Base-by-base conservation (phyloP, 495 filamentous ascomycete species). In the Penicillium taxi region DNA sequence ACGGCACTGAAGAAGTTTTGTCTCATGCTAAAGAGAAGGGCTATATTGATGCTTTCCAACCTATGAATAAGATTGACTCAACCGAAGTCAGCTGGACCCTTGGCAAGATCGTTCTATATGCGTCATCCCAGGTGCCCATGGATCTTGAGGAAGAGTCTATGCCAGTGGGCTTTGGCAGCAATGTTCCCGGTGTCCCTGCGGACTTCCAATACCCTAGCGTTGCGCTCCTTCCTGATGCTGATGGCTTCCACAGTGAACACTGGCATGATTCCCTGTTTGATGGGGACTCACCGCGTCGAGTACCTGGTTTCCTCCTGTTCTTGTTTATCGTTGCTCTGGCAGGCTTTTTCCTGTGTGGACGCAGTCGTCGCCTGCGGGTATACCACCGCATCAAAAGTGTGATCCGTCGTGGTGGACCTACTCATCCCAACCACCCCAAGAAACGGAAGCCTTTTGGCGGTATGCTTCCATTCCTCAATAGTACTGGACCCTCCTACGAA, bases 11-110 rank as follows among this genome's bases (percentile, higher is more conserved):
- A 37, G 78, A 77, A 46, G 63, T 86, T 0, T 54, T 85, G 5
- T 70, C 80, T 25, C 69, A 76, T 34, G 83, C 78, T 9, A 81
- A 86, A 44, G 67, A 80, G 23, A 86, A 84, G 55, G 88, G 86
- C 2, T 94, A 84, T 48, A 57, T 91, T 2, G 81, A 89, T 45
- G 75, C 93, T 0, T 99, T 99, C 63, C 84, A 94, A 57, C 78
- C 91, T 1, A 84, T 96, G 16, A 78, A 96, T 59, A 94, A 94
- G 64, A 89, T 99, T 43, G 75, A 85, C 44, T 82, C 76, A 25
- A 82, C 85, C 9, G 91, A 99, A 64, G 84, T 99, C n/a, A 93
- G 85, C 63, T 99, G 91, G 91, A 96, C 91, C 0, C 66, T 99
- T 0, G 91, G 91, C 2, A 94, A 95, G 60, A 96, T 96, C 70